Evolutionary conservation across 2,329 filamentous ascomycete genomes (phyloP).

Genomic region (Harringtonia lauricola): DNA sequence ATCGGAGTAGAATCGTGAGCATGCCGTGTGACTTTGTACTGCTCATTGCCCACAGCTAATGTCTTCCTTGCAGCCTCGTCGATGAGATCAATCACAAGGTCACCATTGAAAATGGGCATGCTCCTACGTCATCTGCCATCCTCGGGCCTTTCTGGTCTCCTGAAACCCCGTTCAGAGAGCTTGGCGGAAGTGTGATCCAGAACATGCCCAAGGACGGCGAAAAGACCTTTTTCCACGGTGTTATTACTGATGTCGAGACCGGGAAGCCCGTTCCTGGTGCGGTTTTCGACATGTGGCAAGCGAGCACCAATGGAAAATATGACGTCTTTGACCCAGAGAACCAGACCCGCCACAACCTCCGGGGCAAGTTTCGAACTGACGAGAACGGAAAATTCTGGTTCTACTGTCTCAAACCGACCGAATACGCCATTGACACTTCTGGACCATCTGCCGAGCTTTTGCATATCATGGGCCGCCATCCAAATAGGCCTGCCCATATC

Average conservation of each 20-base stretch:
- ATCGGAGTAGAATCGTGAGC: slow-evolving; percentile 58
- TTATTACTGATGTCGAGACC: slow-evolving; percentile 42
- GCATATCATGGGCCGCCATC: slow-evolving; percentile 40
- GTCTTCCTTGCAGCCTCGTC: slow-evolving; percentile 38
- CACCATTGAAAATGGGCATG: slow-evolving; percentile 32
- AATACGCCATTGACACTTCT: slow-evolving; percentile 27
- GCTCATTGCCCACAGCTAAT: background rate
- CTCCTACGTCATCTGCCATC: slow-evolving; percentile 63
- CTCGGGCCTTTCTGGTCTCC: slow-evolving; percentile 77
- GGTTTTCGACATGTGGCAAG: slow-evolving; percentile 66
- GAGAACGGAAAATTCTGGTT: slow-evolving; percentile 50
- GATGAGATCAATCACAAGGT: slow-evolving; percentile 71
- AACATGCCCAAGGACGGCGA: slow-evolving; percentile 35
- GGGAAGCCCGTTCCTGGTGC: slow-evolving; percentile 54
- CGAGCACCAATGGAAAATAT: slow-evolving; percentile 57
- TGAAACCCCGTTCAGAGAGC: slow-evolving; percentile 57
- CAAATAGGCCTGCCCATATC: slow-evolving; percentile 47
- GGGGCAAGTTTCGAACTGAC: slow-evolving; percentile 54
- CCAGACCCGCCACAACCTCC: slow-evolving; percentile 50
- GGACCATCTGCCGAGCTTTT: slow-evolving; percentile 44
- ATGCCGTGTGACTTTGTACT: background rate
- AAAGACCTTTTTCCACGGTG: slow-evolving; percentile 54
- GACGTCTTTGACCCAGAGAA: slow-evolving; percentile 60
- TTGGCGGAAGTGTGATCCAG: slow-evolving; percentile 55
- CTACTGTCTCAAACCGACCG: slow-evolving; percentile 44